Conservation (phyloP, 192 early-diverging fungal species). For the Coemansia guatemalensis region DNA sequence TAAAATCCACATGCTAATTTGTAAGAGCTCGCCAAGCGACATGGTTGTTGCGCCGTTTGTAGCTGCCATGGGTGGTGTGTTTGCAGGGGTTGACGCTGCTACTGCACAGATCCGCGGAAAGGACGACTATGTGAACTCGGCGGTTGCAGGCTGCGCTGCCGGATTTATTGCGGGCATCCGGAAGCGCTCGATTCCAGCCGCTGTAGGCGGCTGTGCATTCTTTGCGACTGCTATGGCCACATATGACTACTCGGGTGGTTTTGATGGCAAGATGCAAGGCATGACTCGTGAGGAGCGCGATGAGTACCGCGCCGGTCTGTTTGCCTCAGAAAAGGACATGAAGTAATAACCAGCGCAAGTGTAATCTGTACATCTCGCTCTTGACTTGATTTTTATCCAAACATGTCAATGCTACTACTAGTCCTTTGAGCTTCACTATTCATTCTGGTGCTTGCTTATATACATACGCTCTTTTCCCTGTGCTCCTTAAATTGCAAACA, state of each 20-base stretch:
- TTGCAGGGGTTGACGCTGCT: slow-evolving; percentile 65
- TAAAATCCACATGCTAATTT: background rate
- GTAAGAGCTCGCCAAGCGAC: background rate
- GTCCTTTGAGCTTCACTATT: background rate
- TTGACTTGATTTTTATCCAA: background rate
- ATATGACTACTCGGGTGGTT: slow-evolving; percentile 63
- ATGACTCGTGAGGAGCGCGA: slow-evolving; percentile 48
- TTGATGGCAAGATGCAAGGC: slow-evolving; percentile 42
- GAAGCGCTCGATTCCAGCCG: slow-evolving; percentile 61
- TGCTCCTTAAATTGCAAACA: background rate
- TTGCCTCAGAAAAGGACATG: slow-evolving; percentile 49
- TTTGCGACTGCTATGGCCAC: slow-evolving; percentile 67
- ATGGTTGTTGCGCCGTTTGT: slow-evolving; percentile 6
- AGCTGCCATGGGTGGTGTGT: slow-evolving; percentile 80
- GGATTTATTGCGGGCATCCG: slow-evolving; percentile 67
- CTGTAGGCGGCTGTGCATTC: slow-evolving; percentile 62
- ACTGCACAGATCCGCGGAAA: slow-evolving; percentile 60
- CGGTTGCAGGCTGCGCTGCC: slow-evolving; percentile 69
- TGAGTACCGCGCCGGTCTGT: slow-evolving; percentile 41
- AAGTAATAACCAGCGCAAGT: slow-evolving; percentile 16
- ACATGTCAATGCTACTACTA: background rate
- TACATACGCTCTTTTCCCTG: background rate
- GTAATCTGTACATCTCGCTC: background rate
- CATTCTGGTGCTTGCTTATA: background rate
- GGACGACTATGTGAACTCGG: slow-evolving; percentile 72